Base-by-base conservation (phyloP, 2,329 filamentous ascomycete species). In the Penicillium frequentans region DNA sequence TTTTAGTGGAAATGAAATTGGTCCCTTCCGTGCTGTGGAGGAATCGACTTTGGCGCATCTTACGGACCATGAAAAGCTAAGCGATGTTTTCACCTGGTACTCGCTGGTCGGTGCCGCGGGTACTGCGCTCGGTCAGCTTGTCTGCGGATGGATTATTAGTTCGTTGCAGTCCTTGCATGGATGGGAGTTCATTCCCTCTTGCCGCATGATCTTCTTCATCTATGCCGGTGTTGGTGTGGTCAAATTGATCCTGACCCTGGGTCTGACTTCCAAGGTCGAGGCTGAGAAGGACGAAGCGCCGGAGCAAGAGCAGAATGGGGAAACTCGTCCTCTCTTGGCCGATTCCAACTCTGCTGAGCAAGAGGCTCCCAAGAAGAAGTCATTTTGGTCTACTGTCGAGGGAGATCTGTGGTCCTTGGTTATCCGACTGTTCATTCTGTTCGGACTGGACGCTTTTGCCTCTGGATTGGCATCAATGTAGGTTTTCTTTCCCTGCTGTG, bases 81-180 rank as follows among this genome's bases (percentile, higher is more conserved):
- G 84, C 14, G 85, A 89, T 70, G 85, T 89, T n/a, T 76, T 88
- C 57, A 81, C 83, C 9, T 89, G 86, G 86, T 87, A 89, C 64
- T 73, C 70, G 3, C 63, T 76, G 6, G 63, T 70, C 48, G 87
- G 87, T 3, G 82, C 79, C 0, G 81, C 84, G 0, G 87, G 87
- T 0, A 79, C 82, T 0, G 86, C 88, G 0, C 76, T 83, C 16
- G 87, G 88, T 1, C 81, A 85, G 57, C 73, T 86, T 45, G 73
- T 77, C 0, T 82, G 82, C 54, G 88, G 88, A 2, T 88, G 85
- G 84, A 68, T 81, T 3, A 78, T 88, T 5, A 79, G 83, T 44
- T 68, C 77, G 4, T 72, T 88, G 29, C 76, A 79, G 23, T 64
- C 68, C 1, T 64, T 65, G 19, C 65, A 75, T 3, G 70, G 68